Evolutionary conservation across 2,329 filamentous ascomycete species (phyloP), one percentile per base, ranked within the genome.

Genomic region (Nigrograna mackinnonii): DNA sequence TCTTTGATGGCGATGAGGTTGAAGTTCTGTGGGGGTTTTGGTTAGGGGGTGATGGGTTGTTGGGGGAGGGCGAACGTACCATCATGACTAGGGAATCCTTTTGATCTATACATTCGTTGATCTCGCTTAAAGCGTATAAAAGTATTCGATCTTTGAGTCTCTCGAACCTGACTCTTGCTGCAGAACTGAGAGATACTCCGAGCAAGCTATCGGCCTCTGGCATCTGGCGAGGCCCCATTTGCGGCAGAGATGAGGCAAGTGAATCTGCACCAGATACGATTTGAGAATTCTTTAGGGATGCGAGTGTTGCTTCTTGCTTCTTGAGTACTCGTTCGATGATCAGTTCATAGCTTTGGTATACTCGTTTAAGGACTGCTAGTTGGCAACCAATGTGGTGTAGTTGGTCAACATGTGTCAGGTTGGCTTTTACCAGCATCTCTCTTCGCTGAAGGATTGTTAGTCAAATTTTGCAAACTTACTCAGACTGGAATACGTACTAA

Each of bases 1-100:
- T 90, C 85, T 60, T 87, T 89, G 57, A 89, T 82, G 14, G 86
- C 82, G 44, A 86, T 88, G 50, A 91, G 77, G 63, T 87, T 89
- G 75, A 90, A 90, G 63, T 89, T 89, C 84, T 87, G 44, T n/a
- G 17, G 16, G n/a, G 6, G 24, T 3, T 18, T n/a, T 17, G 14
- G 20, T 17, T 3, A 11, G 9, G 9, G 9, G 24, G 24, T 28
- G 24, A 12, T 11, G 9, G 22, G 24, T 39, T 32, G 9, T 5
- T 22, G 19, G n/a, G n/a, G n/a, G n/a, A 9, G 16, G n/a, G 21
- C n/a, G 11, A 14, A 56, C 75, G 59, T 65, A 86, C 85, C 60
- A 89, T 82, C 49, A 80, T 79, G 3, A 86, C 84, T 19, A 91
- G 70, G 0, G 82, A 82, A 19, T 85, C 83, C 59, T 89, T 89